Base-by-base conservation (phyloP, 768 basidiomycete genomes). In the Hygrophorus pudorinus region DNA sequence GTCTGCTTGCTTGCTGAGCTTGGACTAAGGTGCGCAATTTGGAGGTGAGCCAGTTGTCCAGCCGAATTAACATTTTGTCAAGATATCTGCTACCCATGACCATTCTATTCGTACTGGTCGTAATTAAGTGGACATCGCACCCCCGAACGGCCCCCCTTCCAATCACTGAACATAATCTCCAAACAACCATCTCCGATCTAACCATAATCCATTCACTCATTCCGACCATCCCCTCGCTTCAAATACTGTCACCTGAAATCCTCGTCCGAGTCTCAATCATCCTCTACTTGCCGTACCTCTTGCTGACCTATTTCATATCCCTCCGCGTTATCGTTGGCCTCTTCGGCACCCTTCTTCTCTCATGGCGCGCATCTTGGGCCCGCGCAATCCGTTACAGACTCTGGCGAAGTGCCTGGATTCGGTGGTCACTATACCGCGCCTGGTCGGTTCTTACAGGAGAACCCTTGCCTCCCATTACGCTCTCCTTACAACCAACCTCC, bases 321-420 rank as follows among this genome's bases (percentile, higher is more conserved):
- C 62, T 82, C 4, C 77, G 73, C 39, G 65, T 86, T 52, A 59
- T 82, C 34, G 49, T 83, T 35, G 84, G 75, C 21, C 49, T 82
- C 47, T 42, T 59, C 1, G 84, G 86, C 24, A 75, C 81, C 5
- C 27, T 78, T 44, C 1, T 80, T 7, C 60, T 88, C 41, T 70
- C 72, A 13, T 77, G 76, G 64, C 75, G 77, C 41, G 81, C 87
- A 0, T 80, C 80, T 10, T 88, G 82, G 76, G 77, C 72, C 0
- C 59, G 56, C 41, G 64, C 76, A 45, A 64, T 80, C 45, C 72
- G 76, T 44, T 59, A 67, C 4, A 67, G 70, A 8, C 62, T 91
- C 52, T 71, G 73, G 62, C 70, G 77, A 41, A 81, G 78, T 54
- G 79, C 83, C 17, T 76, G 81, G 65, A 58, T 82, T 56, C 76